These are phyloP conservation scores for Epichloe amarillans DNA, from an alignment of 2,329 filamentous ascomycete genomes.

Conservation along the genomic window DNA sequence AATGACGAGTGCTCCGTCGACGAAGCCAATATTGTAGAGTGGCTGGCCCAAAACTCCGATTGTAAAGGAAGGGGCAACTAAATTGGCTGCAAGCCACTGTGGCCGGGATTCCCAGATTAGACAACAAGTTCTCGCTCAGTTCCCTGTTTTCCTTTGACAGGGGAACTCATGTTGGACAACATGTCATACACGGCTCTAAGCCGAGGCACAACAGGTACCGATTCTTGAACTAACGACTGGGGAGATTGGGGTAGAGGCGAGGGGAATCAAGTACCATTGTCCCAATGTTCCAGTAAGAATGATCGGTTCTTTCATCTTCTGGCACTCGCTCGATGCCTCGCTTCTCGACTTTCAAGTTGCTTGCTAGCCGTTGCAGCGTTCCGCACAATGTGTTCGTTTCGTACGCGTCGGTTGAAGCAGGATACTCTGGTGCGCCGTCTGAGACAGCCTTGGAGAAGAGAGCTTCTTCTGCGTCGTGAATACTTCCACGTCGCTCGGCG, in stretches of 20 bases:
- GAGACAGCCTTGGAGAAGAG: background rate
- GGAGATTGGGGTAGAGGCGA: no score
- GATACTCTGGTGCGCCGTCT: background rate
- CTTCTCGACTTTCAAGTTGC: constrained; percentile 55
- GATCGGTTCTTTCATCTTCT: constrained; percentile 53
- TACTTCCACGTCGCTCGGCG: background rate
- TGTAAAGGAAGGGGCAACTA: no score
- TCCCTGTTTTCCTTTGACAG: background rate
- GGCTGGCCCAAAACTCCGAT: no score
- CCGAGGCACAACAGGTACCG: no score
- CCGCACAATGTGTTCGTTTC: constrained; percentile 11
- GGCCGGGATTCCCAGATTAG: background rate
- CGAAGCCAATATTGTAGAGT: no score
- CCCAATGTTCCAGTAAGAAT: constrained; percentile 50
- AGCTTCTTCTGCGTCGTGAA: background rate
- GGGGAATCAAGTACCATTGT: constrained; percentile 43
- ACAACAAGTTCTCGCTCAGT: background rate
- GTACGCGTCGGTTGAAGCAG: background rate
- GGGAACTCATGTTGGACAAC: no score
- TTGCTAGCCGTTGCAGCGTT: constrained; percentile 45
- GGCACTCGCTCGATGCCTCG: constrained; percentile 65
- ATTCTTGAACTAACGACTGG: no score
- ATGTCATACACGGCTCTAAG: no score
- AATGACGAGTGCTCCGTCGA: no score
- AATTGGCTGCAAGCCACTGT: constrained; percentile 24